phyloP scores from a whole-genome alignment of 768 basidiomycete genomes.

The Pulveroboletus sp. region DNA sequence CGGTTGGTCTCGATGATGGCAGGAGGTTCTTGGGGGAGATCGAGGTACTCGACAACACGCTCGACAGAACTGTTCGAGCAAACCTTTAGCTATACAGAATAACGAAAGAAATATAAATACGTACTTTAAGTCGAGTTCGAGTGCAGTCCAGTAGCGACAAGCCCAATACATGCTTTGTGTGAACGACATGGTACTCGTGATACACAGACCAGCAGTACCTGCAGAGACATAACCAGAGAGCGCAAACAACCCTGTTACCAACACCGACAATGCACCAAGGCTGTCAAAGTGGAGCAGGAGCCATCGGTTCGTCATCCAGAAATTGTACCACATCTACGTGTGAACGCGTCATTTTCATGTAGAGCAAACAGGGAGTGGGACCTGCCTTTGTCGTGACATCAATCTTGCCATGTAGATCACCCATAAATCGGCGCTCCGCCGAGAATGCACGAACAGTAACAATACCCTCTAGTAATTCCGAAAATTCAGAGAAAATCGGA shows the following conservation, averaged over 20 bases:
- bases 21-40: slow-evolving; percentile 86
- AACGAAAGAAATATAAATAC: slow-evolving; percentile 23
- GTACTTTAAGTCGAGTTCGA: slow-evolving; percentile 76
- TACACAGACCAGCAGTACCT: slow-evolving; percentile 69
- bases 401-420: slow-evolving; percentile 69
- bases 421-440: slow-evolving; percentile 74
- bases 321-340: slow-evolving; percentile 71
- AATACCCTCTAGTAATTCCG: slow-evolving; percentile 81
- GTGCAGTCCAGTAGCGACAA: slow-evolving; percentile 48
- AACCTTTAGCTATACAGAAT: slow-evolving; percentile 4
- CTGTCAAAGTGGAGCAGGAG: slow-evolving; percentile 79
- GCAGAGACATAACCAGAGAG: slow-evolving; percentile 58
- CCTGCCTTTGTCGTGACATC: slow-evolving; percentile 74
- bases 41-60: slow-evolving; percentile 87
- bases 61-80: slow-evolving; percentile 67
- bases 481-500: slow-evolving; percentile 81
- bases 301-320: slow-evolving; percentile 92
- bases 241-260: slow-evolving; percentile 75
- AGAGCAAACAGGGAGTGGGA: background rate
- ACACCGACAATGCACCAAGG: slow-evolving; percentile 69
- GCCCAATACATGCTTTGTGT: slow-evolving; percentile 51
- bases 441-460: slow-evolving; percentile 94
- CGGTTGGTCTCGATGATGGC: too few species aligned
- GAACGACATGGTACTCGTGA: slow-evolving; percentile 70
- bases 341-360: background rate